phyloP scores from a whole-genome alignment of 306 rosid genomes.

The Canavalia gladiata region DNA sequence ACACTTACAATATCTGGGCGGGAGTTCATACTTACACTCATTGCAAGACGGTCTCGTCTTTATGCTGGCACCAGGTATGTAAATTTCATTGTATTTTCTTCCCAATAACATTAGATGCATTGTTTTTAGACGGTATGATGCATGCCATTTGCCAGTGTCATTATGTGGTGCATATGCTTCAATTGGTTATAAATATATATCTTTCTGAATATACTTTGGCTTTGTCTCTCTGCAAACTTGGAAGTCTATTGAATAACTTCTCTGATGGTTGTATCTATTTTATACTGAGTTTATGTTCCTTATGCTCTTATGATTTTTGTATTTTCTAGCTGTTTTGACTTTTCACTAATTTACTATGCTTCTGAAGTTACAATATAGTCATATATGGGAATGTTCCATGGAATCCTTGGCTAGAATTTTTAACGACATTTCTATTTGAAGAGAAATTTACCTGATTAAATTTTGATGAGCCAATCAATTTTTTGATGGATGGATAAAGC shows the following conservation, averaged over 20 bases:
- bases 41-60: constrained; percentile 93
- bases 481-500: constrained; percentile 13
- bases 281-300: constrained; percentile 10
- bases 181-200: neutral
- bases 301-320: neutral
- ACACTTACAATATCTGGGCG: constrained; percentile 68
- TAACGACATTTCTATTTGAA: constrained; percentile 24
- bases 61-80: constrained; percentile 94
- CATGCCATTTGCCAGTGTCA: constrained; percentile 29
- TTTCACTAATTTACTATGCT: neutral
- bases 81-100: constrained; percentile 27
- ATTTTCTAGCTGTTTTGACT: constrained; percentile 25
- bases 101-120: constrained; percentile 4
- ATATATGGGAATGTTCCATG: constrained; percentile 8
- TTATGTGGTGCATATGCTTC: neutral
- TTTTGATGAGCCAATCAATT: neutral
- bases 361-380: constrained; percentile 25
- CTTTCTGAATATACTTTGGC: constrained; percentile 16
- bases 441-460: neutral
- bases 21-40: constrained; percentile 75
- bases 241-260: neutral
- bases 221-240: constrained; percentile 5
- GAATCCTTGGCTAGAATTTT: constrained; percentile 25
- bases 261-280: neutral
- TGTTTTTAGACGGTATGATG: neutral